A percentile compares a stretch with the other conserved stretches of the same genome.
Evolutionary conservation across 139 green algal genomes (phyloP).

Genomic region (Diplosphaera chodatii): DNA sequence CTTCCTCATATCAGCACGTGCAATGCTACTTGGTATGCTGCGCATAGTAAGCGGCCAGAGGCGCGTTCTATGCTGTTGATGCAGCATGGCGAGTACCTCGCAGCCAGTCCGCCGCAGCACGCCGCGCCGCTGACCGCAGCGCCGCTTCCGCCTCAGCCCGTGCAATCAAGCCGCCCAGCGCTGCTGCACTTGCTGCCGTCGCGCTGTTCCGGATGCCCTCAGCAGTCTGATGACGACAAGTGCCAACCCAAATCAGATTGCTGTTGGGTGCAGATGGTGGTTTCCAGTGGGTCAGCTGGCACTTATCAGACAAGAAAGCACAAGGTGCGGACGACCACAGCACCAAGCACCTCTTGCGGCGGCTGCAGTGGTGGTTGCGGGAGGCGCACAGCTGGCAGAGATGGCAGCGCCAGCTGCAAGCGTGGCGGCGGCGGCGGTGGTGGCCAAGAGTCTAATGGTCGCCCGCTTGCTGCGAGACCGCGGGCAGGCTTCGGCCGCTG

Average conservation of each 20-base stretch:
- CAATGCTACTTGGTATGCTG: too few relatives aligned
- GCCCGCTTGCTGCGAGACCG: neutral
- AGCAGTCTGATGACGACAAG: neutral
- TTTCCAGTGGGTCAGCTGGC: too few relatives aligned
- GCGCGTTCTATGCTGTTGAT: too few relatives aligned
- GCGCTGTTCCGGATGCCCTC: neutral
- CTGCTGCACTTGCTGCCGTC: neutral
- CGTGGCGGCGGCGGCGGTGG: too few relatives aligned
- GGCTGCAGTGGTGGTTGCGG: neutral
- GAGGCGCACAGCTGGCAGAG: neutral
- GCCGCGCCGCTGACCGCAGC: too few relatives aligned
- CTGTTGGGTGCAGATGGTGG: too few relatives aligned
- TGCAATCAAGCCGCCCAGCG: neutral
- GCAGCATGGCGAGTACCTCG: too few relatives aligned
- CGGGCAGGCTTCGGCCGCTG: neutral
- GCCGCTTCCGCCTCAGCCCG: neutral
- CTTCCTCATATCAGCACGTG: too few relatives aligned
- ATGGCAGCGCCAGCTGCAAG: neutral
- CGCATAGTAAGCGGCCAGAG: too few relatives aligned
- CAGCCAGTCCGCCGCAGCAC: neutral
- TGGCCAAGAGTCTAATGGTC: neutral
- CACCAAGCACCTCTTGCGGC: neutral
- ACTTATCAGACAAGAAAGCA: too few relatives aligned
- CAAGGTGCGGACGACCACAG: too few relatives aligned
- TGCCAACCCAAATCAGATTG: too few relatives aligned